Conservation (phyloP, 2,329 filamentous ascomycete genomes). For the Xylaria sp. region DNA sequence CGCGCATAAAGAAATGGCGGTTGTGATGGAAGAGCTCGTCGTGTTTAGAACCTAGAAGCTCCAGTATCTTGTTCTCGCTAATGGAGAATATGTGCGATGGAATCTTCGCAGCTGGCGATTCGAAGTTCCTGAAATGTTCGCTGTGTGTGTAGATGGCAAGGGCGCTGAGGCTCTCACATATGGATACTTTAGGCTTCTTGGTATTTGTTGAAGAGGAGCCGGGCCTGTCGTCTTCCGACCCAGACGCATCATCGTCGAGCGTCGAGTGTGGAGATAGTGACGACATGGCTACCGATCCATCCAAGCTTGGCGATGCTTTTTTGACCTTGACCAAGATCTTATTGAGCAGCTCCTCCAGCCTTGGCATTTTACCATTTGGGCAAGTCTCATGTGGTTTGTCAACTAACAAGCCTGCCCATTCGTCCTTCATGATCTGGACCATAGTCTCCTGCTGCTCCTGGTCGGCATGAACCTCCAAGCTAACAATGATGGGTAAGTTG, state of each 20-base stretch:
- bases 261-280: conserved; percentile 35
- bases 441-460: conserved; percentile 85
- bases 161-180: conserved; percentile 71
- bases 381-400: conserved; percentile 56
- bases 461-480: conserved; percentile 86
- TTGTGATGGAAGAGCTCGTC: conserved; percentile 86
- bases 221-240: conserved; percentile 48
- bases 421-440: conserved; percentile 90
- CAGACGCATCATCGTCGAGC: conserved; percentile 44
- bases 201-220: conserved; percentile 15
- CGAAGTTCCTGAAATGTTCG: conserved; percentile 76
- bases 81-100: conserved; percentile 83
- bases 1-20: conserved; percentile 82
- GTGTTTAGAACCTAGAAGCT: conserved; percentile 62
- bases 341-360: conserved; percentile 69
- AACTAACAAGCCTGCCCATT: conserved; percentile 77
- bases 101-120: conserved; percentile 62
- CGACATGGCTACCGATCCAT: conserved; percentile 37
- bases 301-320: conserved; percentile 44
- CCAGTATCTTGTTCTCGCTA: conserved; percentile 74
- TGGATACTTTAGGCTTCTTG: conserved; percentile 59
- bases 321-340: conserved; percentile 89
- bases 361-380: conserved; percentile 62
- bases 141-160: conserved; percentile 87
- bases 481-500: conserved; percentile 84